phyloP scores from a whole-genome alignment of 129 eudicot species.

The Tanacetum coccineum region DNA sequence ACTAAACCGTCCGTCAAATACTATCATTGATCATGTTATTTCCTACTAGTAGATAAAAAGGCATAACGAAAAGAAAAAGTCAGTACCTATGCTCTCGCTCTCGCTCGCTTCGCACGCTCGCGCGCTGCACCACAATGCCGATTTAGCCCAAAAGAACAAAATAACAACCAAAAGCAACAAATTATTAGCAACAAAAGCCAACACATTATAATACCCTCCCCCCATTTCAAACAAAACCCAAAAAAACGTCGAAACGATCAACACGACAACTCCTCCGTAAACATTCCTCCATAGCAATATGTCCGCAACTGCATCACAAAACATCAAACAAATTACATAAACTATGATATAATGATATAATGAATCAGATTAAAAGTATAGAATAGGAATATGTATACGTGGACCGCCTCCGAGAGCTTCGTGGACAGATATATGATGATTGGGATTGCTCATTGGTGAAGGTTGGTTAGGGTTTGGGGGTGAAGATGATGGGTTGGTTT shows the following conservation, averaged over 20 bases:
- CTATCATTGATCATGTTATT: too few relatives aligned
- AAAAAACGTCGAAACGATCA: constrained; percentile 41
- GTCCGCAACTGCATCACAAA: constrained; percentile 74
- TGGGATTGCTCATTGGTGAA: constrained; percentile 59
- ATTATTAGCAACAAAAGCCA: constrained; percentile 60
- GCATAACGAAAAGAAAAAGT: too few relatives aligned
- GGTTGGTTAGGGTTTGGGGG: constrained; percentile 37
- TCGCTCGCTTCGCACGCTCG: too few relatives aligned
- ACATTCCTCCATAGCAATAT: constrained; percentile 70
- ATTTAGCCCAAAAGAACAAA: constrained; percentile 92
- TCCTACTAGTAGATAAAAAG: too few relatives aligned
- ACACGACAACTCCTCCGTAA: constrained; percentile 36
- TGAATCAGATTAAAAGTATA: not conserved
- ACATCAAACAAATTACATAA: not conserved
- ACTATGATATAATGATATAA: not conserved
- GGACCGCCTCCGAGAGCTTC: constrained; percentile 85
- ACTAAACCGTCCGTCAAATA: too few relatives aligned
- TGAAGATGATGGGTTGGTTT: too few relatives aligned
- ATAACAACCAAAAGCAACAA: constrained; percentile 74
- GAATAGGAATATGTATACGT: constrained; percentile 36
- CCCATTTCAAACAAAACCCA: constrained; percentile 64
- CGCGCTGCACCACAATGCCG: too few relatives aligned
- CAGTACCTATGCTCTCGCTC: too few relatives aligned
- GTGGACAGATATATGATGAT: constrained; percentile 56
- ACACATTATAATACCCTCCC: constrained; percentile 61